These are phyloP conservation scores for Amylostereum areolatum DNA, from an alignment of 1,284 basidiomycete species.

Conservation along the genomic window DNA sequence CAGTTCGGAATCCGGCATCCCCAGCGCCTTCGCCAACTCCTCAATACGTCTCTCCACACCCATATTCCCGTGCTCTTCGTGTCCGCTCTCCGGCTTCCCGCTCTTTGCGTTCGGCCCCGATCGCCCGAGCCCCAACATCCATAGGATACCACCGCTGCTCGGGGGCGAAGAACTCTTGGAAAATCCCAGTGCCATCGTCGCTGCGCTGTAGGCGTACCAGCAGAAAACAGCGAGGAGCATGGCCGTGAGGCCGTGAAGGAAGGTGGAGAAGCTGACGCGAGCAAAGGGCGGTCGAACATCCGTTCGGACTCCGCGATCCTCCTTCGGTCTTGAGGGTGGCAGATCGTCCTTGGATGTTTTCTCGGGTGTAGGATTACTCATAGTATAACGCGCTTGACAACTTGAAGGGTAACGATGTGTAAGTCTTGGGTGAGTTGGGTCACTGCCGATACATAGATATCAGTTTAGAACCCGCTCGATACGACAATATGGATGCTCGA, in stretches of 20 bases:
- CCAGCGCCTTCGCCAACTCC: constrained; percentile 53
- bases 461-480: too few relatives aligned
- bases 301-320: constrained; percentile 16
- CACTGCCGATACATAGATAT: too few relatives aligned
- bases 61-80: constrained; percentile 36
- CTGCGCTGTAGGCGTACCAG: constrained; percentile 34
- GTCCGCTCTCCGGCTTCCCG: constrained; percentile 15
- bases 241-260: constrained; percentile 36
- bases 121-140: constrained; percentile 1
- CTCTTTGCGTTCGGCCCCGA: constrained; percentile 3
- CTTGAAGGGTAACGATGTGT: too few relatives aligned
- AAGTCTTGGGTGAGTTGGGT: too few relatives aligned
- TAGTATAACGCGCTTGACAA: too few relatives aligned
- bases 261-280: constrained; percentile 37
- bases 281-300: constrained; percentile 27
- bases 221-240: constrained; percentile 44
- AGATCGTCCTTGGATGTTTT: constrained; percentile 5
- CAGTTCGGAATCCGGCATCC: constrained; percentile 52
- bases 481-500: too few relatives aligned
- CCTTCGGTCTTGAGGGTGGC: constrained; percentile 2
- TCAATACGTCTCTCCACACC: constrained; percentile 50
- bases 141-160: neutral
- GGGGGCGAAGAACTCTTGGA: neutral
- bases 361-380: neutral
- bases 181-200: constrained; percentile 19